These are phyloP conservation scores for Russula earlei DNA, from an alignment of 768 basidiomycete species.

Conservation along the genomic window DNA sequence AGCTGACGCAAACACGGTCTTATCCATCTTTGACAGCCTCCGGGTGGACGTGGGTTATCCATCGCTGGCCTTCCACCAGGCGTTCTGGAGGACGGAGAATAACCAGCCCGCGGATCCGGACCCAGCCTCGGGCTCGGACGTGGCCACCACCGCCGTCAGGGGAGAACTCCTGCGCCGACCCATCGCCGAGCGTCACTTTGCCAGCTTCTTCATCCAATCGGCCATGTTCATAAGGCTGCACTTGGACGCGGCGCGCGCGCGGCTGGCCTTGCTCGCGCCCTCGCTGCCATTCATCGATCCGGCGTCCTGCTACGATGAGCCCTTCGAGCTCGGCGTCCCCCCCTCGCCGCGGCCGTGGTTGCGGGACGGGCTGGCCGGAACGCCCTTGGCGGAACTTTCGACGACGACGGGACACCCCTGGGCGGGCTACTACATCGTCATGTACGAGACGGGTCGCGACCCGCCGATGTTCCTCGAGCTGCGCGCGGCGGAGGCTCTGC, in stretches of 20 bases:
- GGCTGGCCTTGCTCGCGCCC: background rate
- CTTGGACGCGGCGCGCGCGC: background rate
- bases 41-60: background rate
- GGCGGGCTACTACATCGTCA: background rate
- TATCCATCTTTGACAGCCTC: constrained; percentile 1
- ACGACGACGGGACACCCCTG: background rate
- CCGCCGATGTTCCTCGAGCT: constrained; percentile 6
- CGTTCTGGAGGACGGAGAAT: background rate
- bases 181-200: background rate
- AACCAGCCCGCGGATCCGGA: background rate
- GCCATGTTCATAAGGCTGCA: background rate
- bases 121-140: too few species aligned
- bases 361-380: background rate
- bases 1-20: background rate
- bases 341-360: background rate
- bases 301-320: background rate
- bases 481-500: background rate
- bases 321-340: background rate
- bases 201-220: background rate
- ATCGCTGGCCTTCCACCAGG: background rate
- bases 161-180: background rate
- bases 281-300: background rate
- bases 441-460: background rate
- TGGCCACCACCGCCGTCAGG: background rate
- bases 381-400: background rate